Conservation (phyloP, 805 yeast species). For the Hanseniaspora jakobsenii region DNA sequence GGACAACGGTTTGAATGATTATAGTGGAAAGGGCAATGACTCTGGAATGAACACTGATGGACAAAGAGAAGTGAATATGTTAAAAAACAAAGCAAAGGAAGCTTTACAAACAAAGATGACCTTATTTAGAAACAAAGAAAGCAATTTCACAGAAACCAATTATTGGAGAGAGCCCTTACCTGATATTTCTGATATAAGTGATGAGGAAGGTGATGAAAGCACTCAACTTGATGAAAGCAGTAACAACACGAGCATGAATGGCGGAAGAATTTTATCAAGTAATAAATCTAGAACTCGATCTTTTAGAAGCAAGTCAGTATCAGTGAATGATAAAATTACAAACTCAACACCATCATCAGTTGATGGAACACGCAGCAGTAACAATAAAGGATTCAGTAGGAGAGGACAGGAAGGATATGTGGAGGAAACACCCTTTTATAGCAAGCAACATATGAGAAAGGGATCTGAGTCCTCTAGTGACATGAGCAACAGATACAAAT, state of each 20-base stretch:
- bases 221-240: not conserved
- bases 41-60: not conserved
- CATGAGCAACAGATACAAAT: no score
- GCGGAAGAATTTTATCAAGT: not conserved
- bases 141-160: conserved; percentile 68
- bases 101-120: conserved; percentile 15
- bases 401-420: no score
- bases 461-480: no score
- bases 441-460: no score
- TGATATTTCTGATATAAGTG: conserved; percentile 49
- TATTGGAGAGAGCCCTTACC: conserved; percentile 81
- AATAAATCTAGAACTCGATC: no score
- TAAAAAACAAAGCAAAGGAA: conserved; percentile 10
- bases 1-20: no score
- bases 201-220: conserved; percentile 34
- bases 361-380: no score
- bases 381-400: no score
- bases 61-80: not conserved
- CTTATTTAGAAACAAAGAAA: conserved; percentile 21
- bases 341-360: no score
- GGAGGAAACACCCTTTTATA: no score
- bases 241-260: not conserved
- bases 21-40: not conserved
- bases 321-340: no score
- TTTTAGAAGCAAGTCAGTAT: no score